A percentile compares a stretch with the other conserved stretches of the same genome.
Evolutionary conservation across 768 basidiomycete species (phyloP).

Genomic region (Cubamyces lactineus): DNA sequence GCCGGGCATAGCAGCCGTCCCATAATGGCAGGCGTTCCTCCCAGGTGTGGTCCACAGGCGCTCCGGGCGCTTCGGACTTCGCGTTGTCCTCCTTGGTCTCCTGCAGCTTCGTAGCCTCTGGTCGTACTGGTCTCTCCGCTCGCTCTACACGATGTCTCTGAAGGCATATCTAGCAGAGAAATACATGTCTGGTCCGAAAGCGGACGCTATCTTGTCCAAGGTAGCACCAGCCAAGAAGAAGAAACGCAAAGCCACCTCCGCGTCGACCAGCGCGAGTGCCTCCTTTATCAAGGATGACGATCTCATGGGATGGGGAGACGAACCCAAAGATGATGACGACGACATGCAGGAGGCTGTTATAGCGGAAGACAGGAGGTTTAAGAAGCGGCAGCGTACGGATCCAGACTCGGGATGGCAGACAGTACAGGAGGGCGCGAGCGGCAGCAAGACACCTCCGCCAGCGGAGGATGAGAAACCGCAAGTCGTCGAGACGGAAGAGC

Average conservation of each 20-base stretch:
- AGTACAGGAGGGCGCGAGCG: slow-evolving; percentile 52
- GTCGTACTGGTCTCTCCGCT: neutral
- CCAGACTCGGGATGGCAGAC: slow-evolving; percentile 70
- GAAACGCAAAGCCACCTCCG: slow-evolving; percentile 60
- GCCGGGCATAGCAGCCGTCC: neutral
- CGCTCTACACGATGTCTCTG: slow-evolving; percentile 40
- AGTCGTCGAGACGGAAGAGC: slow-evolving; percentile 49
- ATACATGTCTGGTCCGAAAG: slow-evolving; percentile 97
- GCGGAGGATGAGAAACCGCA: slow-evolving; percentile 72
- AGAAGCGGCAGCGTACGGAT: slow-evolving; percentile 60
- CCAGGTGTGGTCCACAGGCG: neutral
- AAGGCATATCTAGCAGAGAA: slow-evolving; percentile 87
- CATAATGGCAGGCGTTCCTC: neutral
- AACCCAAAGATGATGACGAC: slow-evolving; percentile 57
- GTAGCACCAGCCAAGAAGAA: slow-evolving; percentile 68
- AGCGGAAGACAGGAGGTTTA: slow-evolving; percentile 77
- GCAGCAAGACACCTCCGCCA: slow-evolving; percentile 53
- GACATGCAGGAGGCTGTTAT: slow-evolving; percentile 67
- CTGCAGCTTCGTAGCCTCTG: neutral
- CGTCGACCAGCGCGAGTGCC: slow-evolving; percentile 36
- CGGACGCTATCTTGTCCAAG: slow-evolving; percentile 88
- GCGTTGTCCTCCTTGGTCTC: neutral
- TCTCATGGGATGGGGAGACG: slow-evolving; percentile 57
- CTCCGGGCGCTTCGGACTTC: neutral
- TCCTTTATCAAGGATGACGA: slow-evolving; percentile 64